These are phyloP conservation scores for Trapa bicornis DNA, from an alignment of 345 rosid species.

Conservation along the genomic window DNA sequence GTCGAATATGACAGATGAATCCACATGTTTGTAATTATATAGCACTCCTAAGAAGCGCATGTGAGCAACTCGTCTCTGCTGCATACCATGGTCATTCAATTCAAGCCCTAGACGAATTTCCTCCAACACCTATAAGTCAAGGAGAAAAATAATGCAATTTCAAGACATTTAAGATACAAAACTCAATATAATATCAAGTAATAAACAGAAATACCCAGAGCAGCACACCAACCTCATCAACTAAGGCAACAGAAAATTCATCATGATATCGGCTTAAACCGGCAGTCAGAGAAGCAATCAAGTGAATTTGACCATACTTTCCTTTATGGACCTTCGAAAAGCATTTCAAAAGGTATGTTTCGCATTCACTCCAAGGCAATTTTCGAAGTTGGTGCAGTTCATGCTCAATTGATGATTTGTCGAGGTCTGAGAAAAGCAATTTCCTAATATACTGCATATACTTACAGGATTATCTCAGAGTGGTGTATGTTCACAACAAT, in stretches of 20 bases:
- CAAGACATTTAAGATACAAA: background rate
- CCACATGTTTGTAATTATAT: constrained; percentile 95
- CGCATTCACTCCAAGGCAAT: constrained; percentile 92
- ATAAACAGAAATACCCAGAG: background rate
- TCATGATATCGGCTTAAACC: constrained; percentile 98
- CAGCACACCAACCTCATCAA: constrained; percentile 71
- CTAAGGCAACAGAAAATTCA: constrained; percentile 93
- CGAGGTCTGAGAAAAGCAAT: constrained; percentile 88
- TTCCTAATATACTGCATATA: constrained; percentile 79
- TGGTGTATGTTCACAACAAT: background rate
- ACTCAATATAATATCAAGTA: constrained; percentile 1
- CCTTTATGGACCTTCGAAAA: constrained; percentile 97
- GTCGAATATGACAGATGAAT: constrained; percentile 93
- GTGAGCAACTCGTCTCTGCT: constrained; percentile 93
- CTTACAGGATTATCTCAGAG: background rate
- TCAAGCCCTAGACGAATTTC: constrained; percentile 93
- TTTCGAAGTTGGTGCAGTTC: constrained; percentile 95
- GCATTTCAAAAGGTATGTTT: constrained; percentile 82
- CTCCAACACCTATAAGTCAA: constrained; percentile 70
- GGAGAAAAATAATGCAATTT: constrained; percentile 6
- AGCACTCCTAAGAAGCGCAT: constrained; percentile 95
- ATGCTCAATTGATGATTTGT: constrained; percentile 78
- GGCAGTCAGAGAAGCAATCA: constrained; percentile 95
- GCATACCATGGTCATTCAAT: constrained; percentile 91
- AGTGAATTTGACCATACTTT: constrained; percentile 92